Base-by-base conservation (phyloP, 2,329 filamentous ascomycete species). In the Fusarium sarcochroum region DNA sequence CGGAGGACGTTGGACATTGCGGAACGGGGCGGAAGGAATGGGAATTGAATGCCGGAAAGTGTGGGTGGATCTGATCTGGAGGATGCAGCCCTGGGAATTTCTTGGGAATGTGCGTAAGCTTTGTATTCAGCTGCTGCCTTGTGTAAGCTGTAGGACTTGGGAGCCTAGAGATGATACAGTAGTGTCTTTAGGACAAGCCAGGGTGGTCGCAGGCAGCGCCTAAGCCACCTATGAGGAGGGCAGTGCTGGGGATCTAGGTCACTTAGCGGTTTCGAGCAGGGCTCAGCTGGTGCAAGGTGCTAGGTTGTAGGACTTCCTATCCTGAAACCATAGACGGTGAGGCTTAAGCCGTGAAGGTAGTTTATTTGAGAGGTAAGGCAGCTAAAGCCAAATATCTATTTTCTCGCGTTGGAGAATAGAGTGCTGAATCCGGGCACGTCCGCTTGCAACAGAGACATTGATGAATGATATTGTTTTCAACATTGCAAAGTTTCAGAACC, bases 111-210 rank as follows among this genome's bases (percentile, higher is more conserved):
- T 23, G 35, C 8, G 40, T 51, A 35, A 30, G 55, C 59, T 75
- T 74, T 75, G 70, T 74, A 75, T 57, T 55, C 44, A 65, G 55
- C 54, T 73, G 73, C 63, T 74, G 73, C 73, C 73, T 75, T 73
- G 68, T 27, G 48, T n/a, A 21, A 44, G 34, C 8, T 18, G 18
- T 32, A 58, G 54, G 57, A 66, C 56, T 55, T 53, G 49, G 60
- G 49, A 50, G 60, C 54, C 62, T 63, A 51, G 49, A 56, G 37
- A 34, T 35, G 51, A 55, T 49, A n/a, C n/a, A n/a, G n/a, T n/a
- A 58, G 54, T 55, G 45, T 57, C 54, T 58, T 65, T 57, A 45
- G 56, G 63, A 50, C 49, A 46, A 37, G 63, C 61, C 69, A 73
- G 63, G 66, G 68, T 66, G 61, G 67, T 65, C 62, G 44, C 62